Conservation (phyloP, 148 eudicot species). For the Salicornia ramosissima region DNA sequence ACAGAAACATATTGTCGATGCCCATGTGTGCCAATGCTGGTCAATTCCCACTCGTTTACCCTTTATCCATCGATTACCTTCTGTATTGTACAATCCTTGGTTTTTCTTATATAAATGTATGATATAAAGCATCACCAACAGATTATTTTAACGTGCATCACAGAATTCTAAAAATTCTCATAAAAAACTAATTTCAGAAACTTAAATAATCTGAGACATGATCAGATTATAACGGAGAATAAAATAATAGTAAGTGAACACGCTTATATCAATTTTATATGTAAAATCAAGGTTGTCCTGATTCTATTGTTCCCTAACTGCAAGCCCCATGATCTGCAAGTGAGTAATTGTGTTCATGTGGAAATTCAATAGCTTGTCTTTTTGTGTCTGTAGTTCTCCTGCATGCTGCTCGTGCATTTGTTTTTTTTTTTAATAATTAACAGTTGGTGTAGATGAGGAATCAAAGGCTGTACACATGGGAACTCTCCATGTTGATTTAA, state of each 20-base stretch:
- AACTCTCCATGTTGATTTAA: constrained; percentile 2
- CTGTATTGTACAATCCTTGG: no score
- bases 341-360: neutral
- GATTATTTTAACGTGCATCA: neutral
- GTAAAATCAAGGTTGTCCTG: neutral
- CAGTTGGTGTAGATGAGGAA: constrained; percentile 1
- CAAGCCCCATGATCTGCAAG: neutral
- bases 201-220: neutral
- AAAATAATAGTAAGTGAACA: neutral
- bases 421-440: neutral
- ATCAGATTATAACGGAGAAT: neutral
- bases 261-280: neutral
- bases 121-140: no score
- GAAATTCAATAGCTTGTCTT: constrained; percentile 5
- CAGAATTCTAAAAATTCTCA: neutral
- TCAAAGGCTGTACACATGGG: constrained; percentile 3
- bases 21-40: no score
- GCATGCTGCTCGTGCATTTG: constrained; percentile 12
- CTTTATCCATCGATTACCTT: no score
- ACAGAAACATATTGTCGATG: no score
- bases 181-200: neutral
- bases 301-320: neutral
- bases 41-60: no score
- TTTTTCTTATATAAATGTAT: no score
- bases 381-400: constrained; percentile 9